phyloP scores from a whole-genome alignment of 306 rosid genomes.

The Castanospermum australe region DNA sequence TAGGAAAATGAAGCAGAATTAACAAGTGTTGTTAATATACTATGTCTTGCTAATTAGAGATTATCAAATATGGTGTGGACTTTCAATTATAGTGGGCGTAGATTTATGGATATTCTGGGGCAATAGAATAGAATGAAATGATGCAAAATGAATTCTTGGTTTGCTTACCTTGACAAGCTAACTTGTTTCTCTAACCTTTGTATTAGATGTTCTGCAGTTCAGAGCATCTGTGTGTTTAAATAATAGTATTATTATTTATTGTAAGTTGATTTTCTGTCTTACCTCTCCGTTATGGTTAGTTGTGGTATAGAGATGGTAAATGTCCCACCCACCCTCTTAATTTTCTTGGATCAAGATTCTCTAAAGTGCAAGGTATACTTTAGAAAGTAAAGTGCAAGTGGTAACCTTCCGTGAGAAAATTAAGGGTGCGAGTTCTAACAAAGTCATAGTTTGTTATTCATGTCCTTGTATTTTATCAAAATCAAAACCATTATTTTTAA shows the following conservation, averaged over 20 bases:
- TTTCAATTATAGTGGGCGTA: not conserved
- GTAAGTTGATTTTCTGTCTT: not conserved
- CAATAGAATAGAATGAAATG: not conserved
- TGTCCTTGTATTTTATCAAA: no score
- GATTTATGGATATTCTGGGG: not conserved
- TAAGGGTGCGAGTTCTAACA: no score
- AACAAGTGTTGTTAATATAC: not conserved
- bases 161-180: not conserved
- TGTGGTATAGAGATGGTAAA: not conserved
- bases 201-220: not conserved
- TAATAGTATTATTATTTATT: not conserved
- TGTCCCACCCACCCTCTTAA: not conserved
- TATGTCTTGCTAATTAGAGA: not conserved
- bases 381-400: no score
- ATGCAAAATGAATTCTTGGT: not conserved
- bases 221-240: not conserved
- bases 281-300: not conserved
- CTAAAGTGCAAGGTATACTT: no score
- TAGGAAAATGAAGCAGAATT: not conserved
- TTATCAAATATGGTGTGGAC: not conserved
- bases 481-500: no score
- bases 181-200: not conserved
- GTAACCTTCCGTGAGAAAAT: no score
- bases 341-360: no score
- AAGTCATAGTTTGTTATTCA: no score